Evolutionary conservation across 2,329 filamentous ascomycete species (phyloP).

Genomic region (Pseudocercospora musae): DNA sequence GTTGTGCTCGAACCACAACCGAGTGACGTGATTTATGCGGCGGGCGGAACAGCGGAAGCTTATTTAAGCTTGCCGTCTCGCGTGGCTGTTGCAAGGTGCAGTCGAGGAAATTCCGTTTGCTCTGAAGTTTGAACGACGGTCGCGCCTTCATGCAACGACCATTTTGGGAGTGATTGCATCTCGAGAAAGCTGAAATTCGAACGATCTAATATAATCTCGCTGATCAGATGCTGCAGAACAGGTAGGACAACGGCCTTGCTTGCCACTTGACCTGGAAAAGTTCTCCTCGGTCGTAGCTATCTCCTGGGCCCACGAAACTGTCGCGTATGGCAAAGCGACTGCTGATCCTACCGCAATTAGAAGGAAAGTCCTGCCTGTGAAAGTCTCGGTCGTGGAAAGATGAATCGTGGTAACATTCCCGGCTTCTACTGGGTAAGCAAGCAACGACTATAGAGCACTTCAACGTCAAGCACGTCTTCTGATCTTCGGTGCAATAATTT

Average conservation of each 20-base stretch:
- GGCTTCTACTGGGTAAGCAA: slow-evolving; percentile 28
- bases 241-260: background rate
- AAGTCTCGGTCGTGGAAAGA: slow-evolving; percentile 21
- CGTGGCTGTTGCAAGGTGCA: background rate
- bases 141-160: background rate
- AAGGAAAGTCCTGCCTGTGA: background rate
- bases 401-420: slow-evolving; percentile 44
- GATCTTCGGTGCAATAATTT: background rate
- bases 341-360: background rate
- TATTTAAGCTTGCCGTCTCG: background rate
- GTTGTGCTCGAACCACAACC: background rate
- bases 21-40: background rate
- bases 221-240: background rate
- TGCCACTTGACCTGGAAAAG: background rate
- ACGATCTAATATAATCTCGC: no score
- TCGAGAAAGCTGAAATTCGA: no score
- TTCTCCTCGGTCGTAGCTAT: background rate
- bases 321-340: background rate
- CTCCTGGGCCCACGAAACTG: background rate
- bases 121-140: background rate
- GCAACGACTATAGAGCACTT: slow-evolving; percentile 16
- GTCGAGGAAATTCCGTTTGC: background rate
- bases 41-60: background rate
- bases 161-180: background rate
- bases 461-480: background rate